Conservation (phyloP, 768 basidiomycete species). For the Mycena latifolia region DNA sequence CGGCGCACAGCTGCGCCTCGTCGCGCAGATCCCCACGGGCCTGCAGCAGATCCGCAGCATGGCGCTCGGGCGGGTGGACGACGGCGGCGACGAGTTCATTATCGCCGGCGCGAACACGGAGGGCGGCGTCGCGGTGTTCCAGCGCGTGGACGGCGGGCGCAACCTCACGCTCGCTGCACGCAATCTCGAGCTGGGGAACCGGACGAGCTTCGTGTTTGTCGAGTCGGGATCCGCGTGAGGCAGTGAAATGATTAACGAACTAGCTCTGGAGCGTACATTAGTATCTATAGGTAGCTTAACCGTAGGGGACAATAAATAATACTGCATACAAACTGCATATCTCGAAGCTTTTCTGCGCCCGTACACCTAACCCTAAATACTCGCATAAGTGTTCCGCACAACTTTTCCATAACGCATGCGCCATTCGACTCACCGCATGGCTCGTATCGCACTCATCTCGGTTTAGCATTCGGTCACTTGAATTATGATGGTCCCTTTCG, state of each 20-base stretch:
- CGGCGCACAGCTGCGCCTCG: slow-evolving; percentile 47
- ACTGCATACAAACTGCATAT: too few relatives aligned
- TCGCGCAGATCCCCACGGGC: slow-evolving; percentile 66
- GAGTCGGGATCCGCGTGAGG: slow-evolving; percentile 15
- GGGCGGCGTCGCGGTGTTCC: slow-evolving; percentile 57
- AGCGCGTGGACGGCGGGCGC: slow-evolving; percentile 56
- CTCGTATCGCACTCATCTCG: too few relatives aligned
- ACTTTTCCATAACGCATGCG: too few relatives aligned
- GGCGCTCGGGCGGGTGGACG: slow-evolving; percentile 57
- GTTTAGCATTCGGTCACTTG: too few relatives aligned
- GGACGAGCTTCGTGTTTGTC: slow-evolving; percentile 56
- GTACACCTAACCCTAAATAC: too few relatives aligned
- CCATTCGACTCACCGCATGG: too few relatives aligned
- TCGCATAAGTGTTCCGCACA: too few relatives aligned
- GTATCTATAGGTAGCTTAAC: background rate
- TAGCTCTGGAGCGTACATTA: slow-evolving; percentile 1
- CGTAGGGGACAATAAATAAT: background rate
- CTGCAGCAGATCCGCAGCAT: slow-evolving; percentile 69
- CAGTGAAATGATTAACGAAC: background rate
- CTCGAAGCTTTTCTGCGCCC: too few relatives aligned
- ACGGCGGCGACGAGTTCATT: slow-evolving; percentile 52
- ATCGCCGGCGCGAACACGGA: slow-evolving; percentile 51
- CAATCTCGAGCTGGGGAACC: slow-evolving; percentile 52
- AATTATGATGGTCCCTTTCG: too few relatives aligned
- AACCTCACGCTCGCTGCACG: slow-evolving; percentile 53